These are phyloP conservation scores for Malus hybrid DNA, from an alignment of 331 rosid genomes.

Conservation along the genomic window DNA sequence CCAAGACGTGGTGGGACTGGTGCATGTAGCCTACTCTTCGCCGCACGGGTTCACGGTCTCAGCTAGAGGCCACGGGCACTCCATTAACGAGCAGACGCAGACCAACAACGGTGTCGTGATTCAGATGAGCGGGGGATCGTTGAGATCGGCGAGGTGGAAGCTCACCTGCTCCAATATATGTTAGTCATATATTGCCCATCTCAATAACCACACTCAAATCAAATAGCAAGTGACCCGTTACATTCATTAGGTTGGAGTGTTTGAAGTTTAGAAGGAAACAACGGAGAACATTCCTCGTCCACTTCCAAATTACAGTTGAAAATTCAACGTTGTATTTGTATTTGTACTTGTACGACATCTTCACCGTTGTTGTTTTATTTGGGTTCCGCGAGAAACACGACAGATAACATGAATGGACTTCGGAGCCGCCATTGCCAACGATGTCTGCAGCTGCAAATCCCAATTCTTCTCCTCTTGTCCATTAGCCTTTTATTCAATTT, in stretches of 20 bases:
- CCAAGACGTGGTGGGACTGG: conserved; percentile 39
- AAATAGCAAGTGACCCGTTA: too few species aligned
- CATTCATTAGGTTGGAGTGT: too few species aligned
- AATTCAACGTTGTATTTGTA: too few species aligned
- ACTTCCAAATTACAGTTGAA: too few species aligned
- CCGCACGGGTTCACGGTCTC: conserved; percentile 42
- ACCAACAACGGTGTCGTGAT: conserved; percentile 60
- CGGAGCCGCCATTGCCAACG: not conserved
- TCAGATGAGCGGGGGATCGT: conserved; percentile 40
- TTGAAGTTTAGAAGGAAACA: too few species aligned
- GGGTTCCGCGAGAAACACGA: too few species aligned
- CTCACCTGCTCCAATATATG: too few species aligned
- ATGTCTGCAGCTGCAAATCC: not conserved
- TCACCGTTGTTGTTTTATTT: too few species aligned
- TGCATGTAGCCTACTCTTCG: conserved; percentile 42
- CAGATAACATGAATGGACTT: not conserved
- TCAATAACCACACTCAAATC: too few species aligned
- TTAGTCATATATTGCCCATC: too few species aligned
- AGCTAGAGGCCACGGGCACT: conserved; percentile 92
- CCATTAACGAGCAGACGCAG: conserved; percentile 82
- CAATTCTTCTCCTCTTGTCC: not conserved
- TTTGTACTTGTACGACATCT: too few species aligned
- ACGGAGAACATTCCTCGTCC: too few species aligned
- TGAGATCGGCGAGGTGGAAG: not conserved
- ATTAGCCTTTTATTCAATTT: not conserved